Conservation (phyloP, 1,139 yeast genomes). For the Debaryomyces singareniensis region DNA sequence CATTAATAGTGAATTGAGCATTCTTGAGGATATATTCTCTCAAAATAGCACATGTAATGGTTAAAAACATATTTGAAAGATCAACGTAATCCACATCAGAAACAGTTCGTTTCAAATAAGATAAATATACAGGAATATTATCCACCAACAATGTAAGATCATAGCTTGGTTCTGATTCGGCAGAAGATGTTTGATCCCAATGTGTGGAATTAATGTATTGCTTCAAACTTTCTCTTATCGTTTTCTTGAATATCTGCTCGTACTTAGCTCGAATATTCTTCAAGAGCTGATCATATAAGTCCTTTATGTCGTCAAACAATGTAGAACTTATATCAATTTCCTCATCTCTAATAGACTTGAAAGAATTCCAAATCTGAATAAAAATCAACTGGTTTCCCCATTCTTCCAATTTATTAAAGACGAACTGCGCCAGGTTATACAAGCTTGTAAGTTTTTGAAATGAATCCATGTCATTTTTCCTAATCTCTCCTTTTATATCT, state of each 20-base stretch:
- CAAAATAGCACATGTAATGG: conserved; percentile 42
- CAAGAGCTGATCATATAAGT: conserved; percentile 40
- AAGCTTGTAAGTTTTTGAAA: conserved; percentile 52
- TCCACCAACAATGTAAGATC: conserved; percentile 31
- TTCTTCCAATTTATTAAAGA: conserved; percentile 43
- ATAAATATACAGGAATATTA: conserved; percentile 29
- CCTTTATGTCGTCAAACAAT: conserved; percentile 49
- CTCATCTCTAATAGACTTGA: conserved; percentile 21
- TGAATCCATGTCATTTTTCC: conserved; percentile 25
- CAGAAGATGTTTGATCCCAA: conserved; percentile 26
- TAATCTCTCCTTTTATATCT: conserved; percentile 11
- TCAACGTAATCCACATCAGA: conserved; percentile 23
- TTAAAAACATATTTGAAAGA: conserved; percentile 33
- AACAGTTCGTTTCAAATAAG: conserved; percentile 23
- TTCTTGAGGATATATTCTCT: conserved; percentile 57
- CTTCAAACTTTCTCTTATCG: conserved; percentile 44
- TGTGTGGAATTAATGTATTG: conserved; percentile 40
- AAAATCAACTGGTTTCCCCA: conserved; percentile 67
- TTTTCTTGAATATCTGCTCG: conserved; percentile 41
- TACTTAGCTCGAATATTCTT: conserved; percentile 32
- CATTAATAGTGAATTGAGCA: conserved; percentile 52
- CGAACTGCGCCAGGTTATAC: conserved; percentile 54
- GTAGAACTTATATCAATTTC: conserved; percentile 25
- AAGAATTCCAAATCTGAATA: conserved; percentile 53
- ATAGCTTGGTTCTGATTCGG: conserved; percentile 19